Conservation (phyloP, 345 rosid species). For the Limnanthes douglasii region DNA sequence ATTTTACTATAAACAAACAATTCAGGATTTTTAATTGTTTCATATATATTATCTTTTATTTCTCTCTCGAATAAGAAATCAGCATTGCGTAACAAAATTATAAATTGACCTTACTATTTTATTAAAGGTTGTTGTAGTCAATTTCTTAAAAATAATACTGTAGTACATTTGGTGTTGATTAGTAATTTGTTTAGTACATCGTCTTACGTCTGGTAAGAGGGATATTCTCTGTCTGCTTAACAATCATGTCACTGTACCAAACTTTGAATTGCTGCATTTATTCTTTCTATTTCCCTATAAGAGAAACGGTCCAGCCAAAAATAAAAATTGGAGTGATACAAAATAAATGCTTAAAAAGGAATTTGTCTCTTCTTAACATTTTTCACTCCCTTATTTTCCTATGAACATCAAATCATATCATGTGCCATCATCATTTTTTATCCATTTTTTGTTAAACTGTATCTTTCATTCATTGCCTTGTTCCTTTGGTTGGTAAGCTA, state of each 20-base stretch:
- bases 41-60: no score
- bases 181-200: no score
- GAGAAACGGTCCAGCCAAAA: constrained; percentile 9
- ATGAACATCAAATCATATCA: constrained; percentile 6
- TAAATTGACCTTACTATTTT: no score
- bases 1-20: no score
- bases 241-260: constrained; percentile 17
- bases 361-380: constrained; percentile 3
- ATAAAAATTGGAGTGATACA: constrained; percentile 5
- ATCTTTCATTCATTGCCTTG: constrained; percentile 1
- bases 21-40: no score
- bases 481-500: no score
- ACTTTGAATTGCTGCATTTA: constrained; percentile 14
- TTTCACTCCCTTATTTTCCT: not conserved
- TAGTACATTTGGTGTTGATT: no score
- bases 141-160: no score
- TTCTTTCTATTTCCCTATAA: constrained; percentile 13
- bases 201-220: no score
- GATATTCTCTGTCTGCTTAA: constrained; percentile 12
- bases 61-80: no score
- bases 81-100: no score
- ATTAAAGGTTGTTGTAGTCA: no score
- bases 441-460: constrained; percentile 5
- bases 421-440: not conserved
- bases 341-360: constrained; percentile 10